phyloP scores from a whole-genome alignment of 139 green algal species.

The Tetraselmis striata region DNA sequence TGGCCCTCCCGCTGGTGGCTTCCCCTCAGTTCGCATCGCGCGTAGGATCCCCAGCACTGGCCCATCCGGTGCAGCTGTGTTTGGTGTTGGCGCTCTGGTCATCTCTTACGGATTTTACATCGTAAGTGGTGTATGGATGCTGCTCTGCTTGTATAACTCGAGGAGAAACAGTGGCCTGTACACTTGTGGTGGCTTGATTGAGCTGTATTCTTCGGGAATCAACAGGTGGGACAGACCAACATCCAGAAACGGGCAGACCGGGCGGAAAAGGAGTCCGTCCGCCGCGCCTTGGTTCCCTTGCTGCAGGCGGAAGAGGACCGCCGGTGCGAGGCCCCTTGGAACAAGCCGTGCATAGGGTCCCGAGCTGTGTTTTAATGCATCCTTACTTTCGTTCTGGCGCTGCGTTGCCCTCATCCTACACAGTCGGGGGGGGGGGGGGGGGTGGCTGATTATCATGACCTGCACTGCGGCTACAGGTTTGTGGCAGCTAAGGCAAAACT shows the following conservation, averaged over 20 bases:
- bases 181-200: background rate
- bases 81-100: slow-evolving; percentile 61
- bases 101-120: slow-evolving; percentile 87
- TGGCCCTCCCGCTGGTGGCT: slow-evolving; percentile 79
- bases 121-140: slow-evolving; percentile 20
- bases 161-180: background rate
- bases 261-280: slow-evolving; percentile 40
- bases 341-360: too few species aligned
- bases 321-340: slow-evolving; percentile 41
- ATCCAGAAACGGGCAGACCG: slow-evolving; percentile 26
- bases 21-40: slow-evolving; percentile 80
- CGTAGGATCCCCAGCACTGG: slow-evolving; percentile 78
- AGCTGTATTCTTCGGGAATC: background rate
- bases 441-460: too few species aligned
- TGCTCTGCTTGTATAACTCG: background rate
- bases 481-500: slow-evolving; percentile 5
- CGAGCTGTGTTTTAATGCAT: too few species aligned
- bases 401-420: too few species aligned
- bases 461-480: too few species aligned
- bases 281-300: slow-evolving; percentile 49
- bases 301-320: slow-evolving; percentile 75
- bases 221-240: slow-evolving; percentile 48
- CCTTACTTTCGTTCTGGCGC: too few species aligned
- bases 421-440: too few species aligned
- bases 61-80: slow-evolving; percentile 75